Percentiles rank a stretch among this genome's conserved stretches.
phyloP scores from a whole-genome alignment of 768 basidiomycete species.

The Podaxis sp. region DNA sequence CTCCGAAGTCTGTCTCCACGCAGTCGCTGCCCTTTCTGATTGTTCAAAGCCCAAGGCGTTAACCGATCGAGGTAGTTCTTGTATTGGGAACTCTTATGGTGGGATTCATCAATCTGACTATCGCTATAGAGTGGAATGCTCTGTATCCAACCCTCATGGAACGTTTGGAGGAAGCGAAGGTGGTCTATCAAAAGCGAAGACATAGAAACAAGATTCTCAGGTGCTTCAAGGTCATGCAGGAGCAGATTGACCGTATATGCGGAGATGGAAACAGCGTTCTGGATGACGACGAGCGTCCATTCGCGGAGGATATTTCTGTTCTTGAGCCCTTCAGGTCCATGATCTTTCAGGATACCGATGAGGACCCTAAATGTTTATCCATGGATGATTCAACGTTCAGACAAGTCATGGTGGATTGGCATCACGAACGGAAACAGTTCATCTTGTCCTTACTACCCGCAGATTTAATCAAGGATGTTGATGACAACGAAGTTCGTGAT shows the following conservation, averaged over 20 bases:
- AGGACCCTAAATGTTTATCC: not conserved
- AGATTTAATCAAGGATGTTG: not conserved
- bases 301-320: conserved; percentile 3
- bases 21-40: not conserved
- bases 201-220: not conserved
- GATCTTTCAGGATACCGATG: not conserved
- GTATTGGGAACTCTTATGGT: too few relatives aligned
- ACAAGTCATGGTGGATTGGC: not conserved
- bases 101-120: not conserved
- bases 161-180: not conserved
- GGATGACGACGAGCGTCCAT: not conserved
- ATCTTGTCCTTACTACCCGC: not conserved
- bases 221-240: not conserved
- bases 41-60: conserved; percentile 2
- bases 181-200: not conserved
- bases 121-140: not conserved
- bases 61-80: not conserved
- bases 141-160: not conserved
- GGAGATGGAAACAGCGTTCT: not conserved
- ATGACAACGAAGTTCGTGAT: not conserved
- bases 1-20: not conserved
- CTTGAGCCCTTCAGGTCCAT: conserved; percentile 4
- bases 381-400: not conserved
- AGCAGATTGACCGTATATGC: not conserved
- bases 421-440: not conserved